Base-by-base conservation (phyloP, 108 stramenopile genomes). In the Skeletonema grethae region DNA sequence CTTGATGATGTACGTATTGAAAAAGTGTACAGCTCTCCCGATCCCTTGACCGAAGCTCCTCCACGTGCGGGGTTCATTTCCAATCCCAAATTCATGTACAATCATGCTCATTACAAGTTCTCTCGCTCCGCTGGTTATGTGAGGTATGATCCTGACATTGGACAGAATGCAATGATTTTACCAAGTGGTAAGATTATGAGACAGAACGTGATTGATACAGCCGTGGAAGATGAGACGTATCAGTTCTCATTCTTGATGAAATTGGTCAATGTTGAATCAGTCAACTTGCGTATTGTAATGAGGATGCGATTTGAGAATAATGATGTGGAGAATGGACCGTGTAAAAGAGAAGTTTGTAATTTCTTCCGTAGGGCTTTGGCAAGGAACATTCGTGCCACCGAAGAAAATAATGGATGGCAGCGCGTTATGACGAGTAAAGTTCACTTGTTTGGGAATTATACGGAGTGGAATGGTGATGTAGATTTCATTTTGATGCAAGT, bases 381-480 rank as follows among this genome's bases (percentile, higher is more conserved):
- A 6, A 34, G 32, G 20, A 63, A 53, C 22, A 9, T 53, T 9
- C 4, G 7, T 8, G 50, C 58, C 7, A 60, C 65, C 15, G 3
- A 7, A 3, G 43, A 55, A 4, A 45, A 58, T 8, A 35, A 35
- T 7, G 45, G 39, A 35, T 78, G 77, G 77, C 77, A 71, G 48
- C 64, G 71, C 15, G 46, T 78, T 4, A 15, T 62, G 10, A 63
- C 70, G 1, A 65, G 67, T 18, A 36, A 45, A n/a, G 60, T 78
- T n/a, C 50, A 68, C 0, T 57, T 61, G 77, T 71, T 65, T 62
- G 69, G 58, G 4, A 78, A 78, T 55, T 78, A 65, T 48, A 78
- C 69, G 0, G 60, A 78, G 4, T 78, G 77, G 77, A 30, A 78
- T 61, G 77, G 77, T 20, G 61, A 46, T 43, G 63, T 65, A 0